Conservation (phyloP, 345 rosid genomes). For the Hibiscus syriacus region DNA sequence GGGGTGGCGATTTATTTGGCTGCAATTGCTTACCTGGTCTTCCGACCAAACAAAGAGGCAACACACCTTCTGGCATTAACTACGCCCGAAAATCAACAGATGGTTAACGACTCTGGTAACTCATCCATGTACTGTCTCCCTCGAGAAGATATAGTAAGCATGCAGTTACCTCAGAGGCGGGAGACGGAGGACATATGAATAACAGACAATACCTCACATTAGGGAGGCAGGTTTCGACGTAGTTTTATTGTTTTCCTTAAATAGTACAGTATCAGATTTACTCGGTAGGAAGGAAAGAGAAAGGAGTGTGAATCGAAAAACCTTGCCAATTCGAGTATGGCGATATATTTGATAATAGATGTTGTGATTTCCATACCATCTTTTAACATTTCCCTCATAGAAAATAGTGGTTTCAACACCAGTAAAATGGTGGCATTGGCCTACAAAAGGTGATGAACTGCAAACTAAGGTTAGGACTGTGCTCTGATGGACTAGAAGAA, state of each 20-base stretch:
- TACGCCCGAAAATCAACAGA: conserved; percentile 21
- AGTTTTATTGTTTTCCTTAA: not conserved
- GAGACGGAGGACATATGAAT: conserved; percentile 14
- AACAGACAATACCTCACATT: not conserved
- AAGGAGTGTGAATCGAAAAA: not conserved
- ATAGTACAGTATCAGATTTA: not conserved
- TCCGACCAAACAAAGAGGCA: conserved; percentile 46
- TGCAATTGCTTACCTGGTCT: conserved; percentile 60
- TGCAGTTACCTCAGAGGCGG: conserved; percentile 59
- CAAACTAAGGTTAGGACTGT: too few relatives aligned
- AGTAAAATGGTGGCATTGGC: too few relatives aligned
- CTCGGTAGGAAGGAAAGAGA: not conserved
- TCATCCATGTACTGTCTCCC: conserved; percentile 28
- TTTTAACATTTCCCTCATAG: too few relatives aligned
- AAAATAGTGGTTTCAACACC: too few relatives aligned
- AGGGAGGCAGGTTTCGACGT: not conserved
- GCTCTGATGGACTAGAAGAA: too few relatives aligned
- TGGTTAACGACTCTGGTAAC: conserved; percentile 15
- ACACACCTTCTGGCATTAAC: conserved; percentile 43
- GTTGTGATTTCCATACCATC: too few relatives aligned
- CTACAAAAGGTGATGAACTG: too few relatives aligned
- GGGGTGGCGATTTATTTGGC: conserved; percentile 57
- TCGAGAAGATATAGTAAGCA: conserved; percentile 57
- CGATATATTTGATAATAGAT: too few relatives aligned
- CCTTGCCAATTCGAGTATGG: not conserved